Percentiles rank a stretch among this genome's conserved stretches.
Evolutionary conservation across 805 yeast genomes (phyloP).

Genomic region (Suhomyces sp.): DNA sequence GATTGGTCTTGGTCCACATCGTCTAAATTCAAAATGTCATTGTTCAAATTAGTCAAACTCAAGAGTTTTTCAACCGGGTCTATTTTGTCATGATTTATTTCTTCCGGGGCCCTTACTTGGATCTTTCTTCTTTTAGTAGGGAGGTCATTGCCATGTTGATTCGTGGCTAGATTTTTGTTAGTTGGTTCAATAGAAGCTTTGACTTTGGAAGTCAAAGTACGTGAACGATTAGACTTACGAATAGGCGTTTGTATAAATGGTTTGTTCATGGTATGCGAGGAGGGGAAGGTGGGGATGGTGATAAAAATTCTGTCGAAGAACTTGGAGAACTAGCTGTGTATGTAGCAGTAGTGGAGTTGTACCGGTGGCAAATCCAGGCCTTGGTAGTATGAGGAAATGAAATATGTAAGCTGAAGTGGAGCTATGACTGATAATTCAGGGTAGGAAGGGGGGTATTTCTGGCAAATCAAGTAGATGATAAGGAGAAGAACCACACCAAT

Average conservation of each 20-base stretch:
- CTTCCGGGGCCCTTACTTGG: constrained; percentile 3
- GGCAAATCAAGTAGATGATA: no score
- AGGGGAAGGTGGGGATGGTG: no score
- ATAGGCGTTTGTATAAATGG: constrained; percentile 14
- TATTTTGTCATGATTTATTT: constrained; percentile 28
- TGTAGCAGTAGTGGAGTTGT: no score
- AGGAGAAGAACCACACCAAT: no score
- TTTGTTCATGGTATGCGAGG: no score
- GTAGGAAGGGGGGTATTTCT: no score
- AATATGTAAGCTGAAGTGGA: no score
- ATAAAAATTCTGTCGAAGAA: no score
- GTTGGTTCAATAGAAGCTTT: constrained; percentile 5
- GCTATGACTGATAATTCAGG: no score
- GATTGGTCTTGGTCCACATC: constrained; percentile 5
- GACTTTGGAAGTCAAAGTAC: constrained; percentile 23
- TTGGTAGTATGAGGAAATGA: not conserved
- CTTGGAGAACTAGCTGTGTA: no score
- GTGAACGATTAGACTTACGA: constrained; percentile 35
- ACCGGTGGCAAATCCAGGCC: constrained; percentile 5
- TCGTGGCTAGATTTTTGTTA: constrained; percentile 10
- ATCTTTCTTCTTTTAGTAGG: constrained; percentile 6
- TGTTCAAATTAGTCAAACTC: constrained; percentile 31
- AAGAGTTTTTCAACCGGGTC: constrained; percentile 45
- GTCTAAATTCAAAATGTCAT: constrained; percentile 32
- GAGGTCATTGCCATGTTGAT: constrained; percentile 7